These are phyloP conservation scores for Hypoxylon sp. DNA, from an alignment of 2,329 filamentous ascomycete genomes.

Conservation along the genomic window DNA sequence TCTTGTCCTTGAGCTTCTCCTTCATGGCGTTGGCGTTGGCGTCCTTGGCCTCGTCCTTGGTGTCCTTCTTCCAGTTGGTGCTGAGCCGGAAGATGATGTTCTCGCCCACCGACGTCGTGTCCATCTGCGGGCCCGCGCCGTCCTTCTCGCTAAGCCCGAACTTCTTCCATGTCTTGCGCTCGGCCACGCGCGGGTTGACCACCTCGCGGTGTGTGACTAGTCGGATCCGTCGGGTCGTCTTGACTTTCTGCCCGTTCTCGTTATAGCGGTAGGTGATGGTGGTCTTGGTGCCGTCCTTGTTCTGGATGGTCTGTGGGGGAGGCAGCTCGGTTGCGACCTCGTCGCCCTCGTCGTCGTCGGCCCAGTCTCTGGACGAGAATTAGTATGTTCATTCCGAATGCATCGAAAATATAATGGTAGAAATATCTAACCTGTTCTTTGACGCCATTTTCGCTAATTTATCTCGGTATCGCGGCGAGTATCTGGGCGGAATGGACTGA, in stretches of 20 bases:
- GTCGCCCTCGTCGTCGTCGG: conserved; percentile 93
- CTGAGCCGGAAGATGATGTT: conserved; percentile 97
- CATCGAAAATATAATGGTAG: not conserved
- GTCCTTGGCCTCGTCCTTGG: conserved; percentile 83
- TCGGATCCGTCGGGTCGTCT: conserved; percentile 95
- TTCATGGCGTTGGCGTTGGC: conserved; percentile 81
- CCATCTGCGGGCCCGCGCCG: conserved; percentile 82
- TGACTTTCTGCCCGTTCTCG: conserved; percentile 95
- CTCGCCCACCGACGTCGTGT: conserved; percentile 94
- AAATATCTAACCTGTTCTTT: conserved; percentile 39
- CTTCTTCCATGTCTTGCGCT: conserved; percentile 93
- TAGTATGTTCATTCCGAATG: conserved; percentile 8
- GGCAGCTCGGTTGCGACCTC: conserved; percentile 79
- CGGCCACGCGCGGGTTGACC: conserved; percentile 96
- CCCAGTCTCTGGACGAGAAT: conserved; percentile 77
- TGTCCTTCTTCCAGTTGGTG: conserved; percentile 93
- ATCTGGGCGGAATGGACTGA: conserved; percentile 3
- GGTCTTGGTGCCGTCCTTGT: conserved; percentile 99
- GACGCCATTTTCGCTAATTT: conserved; percentile 46
- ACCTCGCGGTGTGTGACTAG: conserved; percentile 91
- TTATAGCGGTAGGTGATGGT: conserved; percentile 91
- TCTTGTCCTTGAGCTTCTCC: conserved; percentile 95
- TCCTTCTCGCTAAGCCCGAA: conserved; percentile 94
- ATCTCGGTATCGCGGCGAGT: not conserved
- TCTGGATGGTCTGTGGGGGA: conserved; percentile 87